A percentile compares a stretch with the other conserved stretches of the same genome.
Evolutionary conservation across 1,139 yeast genomes (phyloP).

Genomic region (Tardiomyces depauwii): DNA sequence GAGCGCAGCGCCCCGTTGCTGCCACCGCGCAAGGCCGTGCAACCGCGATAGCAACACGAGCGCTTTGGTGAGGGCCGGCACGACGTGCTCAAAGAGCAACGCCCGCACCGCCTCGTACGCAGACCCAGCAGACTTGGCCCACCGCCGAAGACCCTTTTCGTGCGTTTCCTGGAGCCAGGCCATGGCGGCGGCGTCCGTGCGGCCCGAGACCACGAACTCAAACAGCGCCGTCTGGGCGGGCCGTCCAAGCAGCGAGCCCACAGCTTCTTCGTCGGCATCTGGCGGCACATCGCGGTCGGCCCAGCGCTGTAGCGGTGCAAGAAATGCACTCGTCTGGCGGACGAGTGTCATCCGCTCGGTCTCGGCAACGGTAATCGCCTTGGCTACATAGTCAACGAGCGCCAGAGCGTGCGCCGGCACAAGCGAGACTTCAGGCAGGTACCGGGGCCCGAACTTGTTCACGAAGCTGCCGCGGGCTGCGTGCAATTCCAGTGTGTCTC

Average conservation of each 20-base stretch:
- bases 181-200: not conserved
- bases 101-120: not conserved
- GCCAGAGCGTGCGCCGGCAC: conserved; percentile 23
- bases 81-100: not conserved
- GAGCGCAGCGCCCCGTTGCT: conserved; percentile 21
- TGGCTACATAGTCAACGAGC: conserved; percentile 29
- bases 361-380: conserved; percentile 29
- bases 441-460: conserved; percentile 13
- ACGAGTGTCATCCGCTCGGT: conserved; percentile 18
- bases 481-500: not conserved
- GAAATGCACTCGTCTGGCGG: not conserved
- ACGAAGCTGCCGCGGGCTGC: conserved; percentile 10
- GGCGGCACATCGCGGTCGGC: not conserved
- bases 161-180: not conserved
- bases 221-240: conserved; percentile 34
- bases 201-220: conserved; percentile 30
- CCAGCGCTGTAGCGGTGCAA: not conserved
- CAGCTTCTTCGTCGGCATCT: not conserved
- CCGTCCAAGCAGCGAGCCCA: not conserved
- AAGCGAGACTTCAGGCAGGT: conserved; percentile 22
- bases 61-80: conserved; percentile 50
- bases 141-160: not conserved
- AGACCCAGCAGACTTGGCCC: not conserved
- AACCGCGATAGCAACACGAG: conserved; percentile 40
- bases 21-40: conserved; percentile 35